A percentile compares a stretch with the other conserved stretches of the same genome.
Conservation (phyloP, 345 rosid species). For the Aquilaria malaccensis region DNA sequence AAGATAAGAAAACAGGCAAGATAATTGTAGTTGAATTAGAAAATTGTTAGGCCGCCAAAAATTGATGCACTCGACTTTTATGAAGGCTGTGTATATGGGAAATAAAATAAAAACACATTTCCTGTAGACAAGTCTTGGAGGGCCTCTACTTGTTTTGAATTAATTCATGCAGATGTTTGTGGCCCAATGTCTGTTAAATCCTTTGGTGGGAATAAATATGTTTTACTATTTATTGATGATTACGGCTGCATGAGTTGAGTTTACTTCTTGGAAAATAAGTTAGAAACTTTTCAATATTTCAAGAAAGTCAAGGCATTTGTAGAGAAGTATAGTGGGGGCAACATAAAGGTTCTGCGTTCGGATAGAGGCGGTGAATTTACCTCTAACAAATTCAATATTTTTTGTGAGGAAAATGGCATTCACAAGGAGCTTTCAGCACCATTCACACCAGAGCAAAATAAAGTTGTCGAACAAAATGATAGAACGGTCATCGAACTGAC, state of each 20-base stretch:
- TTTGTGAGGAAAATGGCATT: background rate
- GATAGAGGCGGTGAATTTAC: too few relatives aligned
- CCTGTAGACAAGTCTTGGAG: background rate
- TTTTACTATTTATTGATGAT: slow-evolving; percentile 5
- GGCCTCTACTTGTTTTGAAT: background rate
- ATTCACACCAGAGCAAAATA: background rate
- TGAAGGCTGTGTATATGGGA: slow-evolving; percentile 9
- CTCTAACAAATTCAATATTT: background rate
- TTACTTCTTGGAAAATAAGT: background rate
- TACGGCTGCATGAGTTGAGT: background rate
- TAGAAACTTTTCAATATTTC: background rate
- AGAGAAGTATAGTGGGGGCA: background rate
- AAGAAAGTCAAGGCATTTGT: background rate
- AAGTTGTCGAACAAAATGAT: background rate
- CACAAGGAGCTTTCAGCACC: background rate
- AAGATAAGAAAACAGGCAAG: too few relatives aligned
- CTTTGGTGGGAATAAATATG: background rate
- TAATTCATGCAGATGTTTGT: background rate
- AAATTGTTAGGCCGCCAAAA: background rate
- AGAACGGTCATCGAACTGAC: background rate
- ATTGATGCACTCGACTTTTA: background rate
- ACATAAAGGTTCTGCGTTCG: too few relatives aligned
- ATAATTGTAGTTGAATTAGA: too few relatives aligned
- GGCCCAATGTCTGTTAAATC: background rate
- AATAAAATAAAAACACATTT: background rate